These are phyloP conservation scores for Ophiostoma australiae DNA, from an alignment of 2,329 filamentous ascomycete species.

Conservation along the genomic window DNA sequence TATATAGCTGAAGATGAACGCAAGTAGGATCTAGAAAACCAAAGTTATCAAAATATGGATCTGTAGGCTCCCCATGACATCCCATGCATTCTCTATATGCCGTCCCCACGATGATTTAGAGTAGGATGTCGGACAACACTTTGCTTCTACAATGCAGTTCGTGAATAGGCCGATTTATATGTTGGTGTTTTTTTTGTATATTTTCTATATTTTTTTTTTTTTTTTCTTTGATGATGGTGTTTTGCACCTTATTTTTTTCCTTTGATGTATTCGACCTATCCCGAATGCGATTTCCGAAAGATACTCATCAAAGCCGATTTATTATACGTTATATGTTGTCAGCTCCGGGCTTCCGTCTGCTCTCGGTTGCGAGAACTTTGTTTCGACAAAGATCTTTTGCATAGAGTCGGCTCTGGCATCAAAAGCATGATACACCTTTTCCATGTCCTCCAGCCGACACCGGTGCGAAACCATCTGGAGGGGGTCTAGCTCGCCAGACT, in stretches of 20 bases:
- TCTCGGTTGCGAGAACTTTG: conserved; percentile 45
- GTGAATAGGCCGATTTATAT: background rate
- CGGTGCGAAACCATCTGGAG: conserved; percentile 78
- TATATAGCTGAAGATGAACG: conserved; percentile 24
- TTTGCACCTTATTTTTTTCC: background rate
- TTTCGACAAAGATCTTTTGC: conserved; percentile 73
- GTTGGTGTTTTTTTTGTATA: background rate
- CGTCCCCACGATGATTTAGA: background rate
- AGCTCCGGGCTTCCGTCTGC: background rate
- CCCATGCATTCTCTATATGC: background rate
- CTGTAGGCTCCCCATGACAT: no score
- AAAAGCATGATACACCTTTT: conserved; percentile 60
- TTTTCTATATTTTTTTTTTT: background rate
- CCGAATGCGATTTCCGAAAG: no score
- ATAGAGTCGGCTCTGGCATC: conserved; percentile 60
- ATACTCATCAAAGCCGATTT: background rate
- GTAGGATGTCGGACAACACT: background rate
- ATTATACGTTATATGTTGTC: background rate
- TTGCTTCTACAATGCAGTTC: no score
- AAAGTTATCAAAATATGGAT: background rate
- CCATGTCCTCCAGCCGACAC: conserved; percentile 67
- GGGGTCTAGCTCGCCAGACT: conserved; percentile 65
- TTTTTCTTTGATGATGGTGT: background rate
- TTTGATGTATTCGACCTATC: no score
- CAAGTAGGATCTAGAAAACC: background rate